phyloP scores from a whole-genome alignment of 2,329 filamentous ascomycete genomes.

The Fusarium sp. region DNA sequence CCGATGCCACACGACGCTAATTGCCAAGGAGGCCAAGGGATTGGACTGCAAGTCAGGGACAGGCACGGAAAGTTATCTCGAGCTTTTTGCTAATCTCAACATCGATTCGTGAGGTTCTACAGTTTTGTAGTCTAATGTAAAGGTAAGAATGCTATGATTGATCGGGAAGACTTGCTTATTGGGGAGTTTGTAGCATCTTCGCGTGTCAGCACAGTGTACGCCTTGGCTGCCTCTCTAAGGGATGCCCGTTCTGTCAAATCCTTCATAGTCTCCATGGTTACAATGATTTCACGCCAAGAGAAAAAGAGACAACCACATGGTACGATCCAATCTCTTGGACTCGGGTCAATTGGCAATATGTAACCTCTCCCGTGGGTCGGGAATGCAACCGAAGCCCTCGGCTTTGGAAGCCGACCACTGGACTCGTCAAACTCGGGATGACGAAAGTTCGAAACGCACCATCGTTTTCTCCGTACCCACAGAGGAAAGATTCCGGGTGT shows the following conservation, averaged over 20 bases:
- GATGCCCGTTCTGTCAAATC: background rate
- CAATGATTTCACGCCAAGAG: conserved; percentile 1
- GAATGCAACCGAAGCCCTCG: conserved; percentile 2
- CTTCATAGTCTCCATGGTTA: background rate
- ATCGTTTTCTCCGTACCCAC: conserved; percentile 12
- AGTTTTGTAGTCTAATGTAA: background rate
- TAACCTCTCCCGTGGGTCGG: conserved; percentile 10
- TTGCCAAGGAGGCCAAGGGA: background rate
- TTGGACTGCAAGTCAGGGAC: conserved; percentile 1
- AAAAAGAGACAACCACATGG: background rate
- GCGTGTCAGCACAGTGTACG: background rate
- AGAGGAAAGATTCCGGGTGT: background rate
- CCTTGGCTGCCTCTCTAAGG: background rate
- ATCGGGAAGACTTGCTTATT: background rate
- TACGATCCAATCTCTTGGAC: conserved; percentile 3
- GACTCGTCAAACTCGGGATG: background rate
- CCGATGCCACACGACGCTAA: background rate
- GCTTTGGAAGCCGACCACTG: conserved; percentile 14
- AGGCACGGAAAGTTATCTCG: background rate
- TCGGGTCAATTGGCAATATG: background rate
- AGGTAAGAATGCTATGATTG: background rate
- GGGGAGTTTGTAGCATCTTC: no score
- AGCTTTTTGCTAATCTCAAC: background rate
- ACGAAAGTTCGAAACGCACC: conserved; percentile 11
- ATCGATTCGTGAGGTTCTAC: background rate